Base-by-base conservation (phyloP, 768 basidiomycete genomes). In the Trametes gibbosa region DNA sequence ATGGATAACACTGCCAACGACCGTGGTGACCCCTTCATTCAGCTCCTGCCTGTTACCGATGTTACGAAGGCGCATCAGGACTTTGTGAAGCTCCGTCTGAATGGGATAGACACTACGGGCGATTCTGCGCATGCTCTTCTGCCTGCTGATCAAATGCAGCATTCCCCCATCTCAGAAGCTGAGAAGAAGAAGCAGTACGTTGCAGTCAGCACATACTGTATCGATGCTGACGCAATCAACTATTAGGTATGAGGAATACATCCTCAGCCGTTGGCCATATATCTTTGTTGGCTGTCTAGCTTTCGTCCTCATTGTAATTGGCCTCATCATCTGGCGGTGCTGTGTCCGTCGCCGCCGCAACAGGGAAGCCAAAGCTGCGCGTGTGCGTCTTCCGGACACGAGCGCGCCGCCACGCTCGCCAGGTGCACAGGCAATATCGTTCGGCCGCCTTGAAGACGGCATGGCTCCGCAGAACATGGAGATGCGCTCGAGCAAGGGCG, bases 11-110 rank as follows among this genome's bases (percentile, higher is more conserved):
- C 72, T 25, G 75, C 79, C 9, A 75, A 72, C 34, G 77, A 77
- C 66, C 75, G 77, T 13, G 77, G 70, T 19, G 75, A 81, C 29
- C 90, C 90, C 2, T 92, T 80, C 68, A 77, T 91, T 50, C 90
- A 92, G 67, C 74, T 92, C 57, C 73, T 86, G 24, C 78, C 90
- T 8, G 68, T 84, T 49, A 89, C 84, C 43, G 66, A 85, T 65
- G 60, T 75, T 5, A 70, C 73, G 17, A 65, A 75, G 5, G 87
- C 87, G 7, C 79, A 83, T 67, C 57, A 76, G n/a, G 87, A 90
- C 59, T 92, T 92, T 62, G 78, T 90, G 37, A 65, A 80, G 49
- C 72, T 76, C 23, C 87, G 90, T 21, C 72, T 89, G 54, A 74
- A 74, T 29, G 89, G 87, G 37, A 73, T 76, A 45, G 84, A 89